These are phyloP conservation scores for Candida tetrigidarum DNA, from an alignment of 1,139 yeast genomes.

Conservation along the genomic window DNA sequence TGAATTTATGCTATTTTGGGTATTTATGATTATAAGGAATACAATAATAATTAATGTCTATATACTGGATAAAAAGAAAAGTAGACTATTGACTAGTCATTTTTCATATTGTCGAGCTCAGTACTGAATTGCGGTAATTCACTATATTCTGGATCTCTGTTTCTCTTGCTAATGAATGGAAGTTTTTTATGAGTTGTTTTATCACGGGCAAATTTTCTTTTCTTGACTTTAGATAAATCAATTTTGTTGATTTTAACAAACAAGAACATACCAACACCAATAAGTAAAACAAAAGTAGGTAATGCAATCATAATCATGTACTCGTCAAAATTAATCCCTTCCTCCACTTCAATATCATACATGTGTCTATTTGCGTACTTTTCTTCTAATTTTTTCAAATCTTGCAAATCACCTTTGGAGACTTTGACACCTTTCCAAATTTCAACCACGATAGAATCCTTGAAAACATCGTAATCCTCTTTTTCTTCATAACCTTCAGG, in stretches of 20 bases:
- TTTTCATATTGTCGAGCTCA: slow-evolving; percentile 17
- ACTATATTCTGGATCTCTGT: slow-evolving; percentile 23
- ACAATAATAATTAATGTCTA: not conserved
- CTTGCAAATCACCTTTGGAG: slow-evolving; percentile 58
- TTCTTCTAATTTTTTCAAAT: slow-evolving; percentile 49
- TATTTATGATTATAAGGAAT: not conserved
- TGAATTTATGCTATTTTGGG: too few relatives aligned
- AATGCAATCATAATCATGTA: slow-evolving; percentile 67
- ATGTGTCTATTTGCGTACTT: slow-evolving; percentile 34
- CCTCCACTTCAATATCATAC: slow-evolving; percentile 54
- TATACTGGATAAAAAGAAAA: not conserved
- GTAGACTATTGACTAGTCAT: slow-evolving; percentile 9
- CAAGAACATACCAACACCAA: slow-evolving; percentile 64
- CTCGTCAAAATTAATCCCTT: slow-evolving; percentile 65
- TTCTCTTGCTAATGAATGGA: slow-evolving; percentile 29
- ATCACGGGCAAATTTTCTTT: slow-evolving; percentile 51
- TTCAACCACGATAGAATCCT: slow-evolving; percentile 58
- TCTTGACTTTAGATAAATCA: slow-evolving; percentile 55
- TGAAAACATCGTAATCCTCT: slow-evolving; percentile 62
- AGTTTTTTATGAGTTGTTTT: slow-evolving; percentile 37
- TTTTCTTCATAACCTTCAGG: slow-evolving; percentile 63
- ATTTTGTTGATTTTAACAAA: slow-evolving; percentile 59
- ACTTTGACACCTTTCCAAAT: slow-evolving; percentile 64
- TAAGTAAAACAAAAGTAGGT: slow-evolving; percentile 72
- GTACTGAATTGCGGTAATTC: slow-evolving; percentile 34